Evolutionary conservation across 2,329 filamentous ascomycete species (phyloP), one percentile per base, ranked within the genome.

Genomic region (Nannizziopsis barbatae): DNA sequence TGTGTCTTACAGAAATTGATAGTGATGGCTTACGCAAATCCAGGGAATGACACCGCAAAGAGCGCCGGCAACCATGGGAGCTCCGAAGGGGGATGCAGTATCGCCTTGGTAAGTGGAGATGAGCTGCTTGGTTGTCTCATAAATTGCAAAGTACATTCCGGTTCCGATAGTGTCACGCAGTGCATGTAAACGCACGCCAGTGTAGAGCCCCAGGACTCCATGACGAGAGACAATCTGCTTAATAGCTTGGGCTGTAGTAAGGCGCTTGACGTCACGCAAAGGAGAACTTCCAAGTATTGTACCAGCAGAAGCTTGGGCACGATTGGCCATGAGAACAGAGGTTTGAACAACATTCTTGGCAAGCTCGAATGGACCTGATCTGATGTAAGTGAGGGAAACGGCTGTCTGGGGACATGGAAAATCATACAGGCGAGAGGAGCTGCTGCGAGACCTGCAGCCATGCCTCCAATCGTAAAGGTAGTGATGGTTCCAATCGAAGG

Each of bases 271-370:
- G 49, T 53, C 55, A 17, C 66, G 65, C 41, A 69, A 52, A 3
- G 60, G 59, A 17, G 57, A 58, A 47, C 68, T 61, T 15, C 56
- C 56, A 62, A 41, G 20, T 5, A 45, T 32, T n/a, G 43, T 45
- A 45, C 62, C 62, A 0, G 63, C 58, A 6, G 63, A 60, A 5
- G 65, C 67, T 52, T 63, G 61, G 32, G 65, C 60, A 30, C 66
- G 60, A 35, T 69, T 64, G 7, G 67, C 64, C 52, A 72, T 67
- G 41, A 72, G 56, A 31, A 72, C 69, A 1, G 70, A 72, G 7
- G 70, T 71, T 54, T 72, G 70, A 12, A 71, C 68, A 4, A 71
- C 70, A 49, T 72, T 72, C 55, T 72, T 72, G 43, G 70, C 65
- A 31, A 71, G 57, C 58, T 72, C 70, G 45, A 72, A 70, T 1